Evolutionary conservation across 345 rosid genomes (phyloP), one percentile per base, ranked within the genome.

Genomic region (Hibiscus mutabilis): DNA sequence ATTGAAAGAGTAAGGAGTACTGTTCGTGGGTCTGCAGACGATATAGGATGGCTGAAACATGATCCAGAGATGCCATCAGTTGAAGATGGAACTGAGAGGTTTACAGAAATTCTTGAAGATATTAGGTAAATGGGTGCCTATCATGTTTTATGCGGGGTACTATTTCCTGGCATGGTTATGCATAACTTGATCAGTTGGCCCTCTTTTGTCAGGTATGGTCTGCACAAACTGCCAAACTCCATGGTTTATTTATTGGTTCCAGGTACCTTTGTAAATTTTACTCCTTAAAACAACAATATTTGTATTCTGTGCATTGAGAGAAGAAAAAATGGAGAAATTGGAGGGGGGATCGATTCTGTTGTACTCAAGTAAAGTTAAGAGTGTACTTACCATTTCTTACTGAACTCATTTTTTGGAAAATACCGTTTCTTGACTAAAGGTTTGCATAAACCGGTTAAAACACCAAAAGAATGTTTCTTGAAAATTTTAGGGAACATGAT

Each of bases 11-110:
- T 93, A 47, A 80, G 92, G 72, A 90, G 89, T 81, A 95, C 97
- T 44, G 97, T 95, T 74, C 94, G 88, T 55, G 99, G 99, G 55
- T 92, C 99, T 5, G 98, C 97, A 52, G 92, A 90, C 78, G 99
- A 95, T 81, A 86, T 95, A 77, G 98, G 99, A 71, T 95, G 98
- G 99, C 82, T 95, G 75, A 88, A 87, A 65, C 80, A 76, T 29
- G 89, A 77, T 77, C 82, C 86, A 16, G 83, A 78, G 74, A 86
- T 92, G 91, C 97, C 99, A 74, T 82, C 91, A 65, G 89, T 87
- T 76, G 90, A 90, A 86, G 97, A 95, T 81, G 96, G 97, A 76
- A 90, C 99, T 73, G 98, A 79, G 69, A 83, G 81, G 68, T 92
- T 92, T 66, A 82, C 74, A 53, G 86, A 76, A 75, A 89, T 95